phyloP scores from a whole-genome alignment of 2,329 filamentous ascomycete species.

The Curvularia sp. region DNA sequence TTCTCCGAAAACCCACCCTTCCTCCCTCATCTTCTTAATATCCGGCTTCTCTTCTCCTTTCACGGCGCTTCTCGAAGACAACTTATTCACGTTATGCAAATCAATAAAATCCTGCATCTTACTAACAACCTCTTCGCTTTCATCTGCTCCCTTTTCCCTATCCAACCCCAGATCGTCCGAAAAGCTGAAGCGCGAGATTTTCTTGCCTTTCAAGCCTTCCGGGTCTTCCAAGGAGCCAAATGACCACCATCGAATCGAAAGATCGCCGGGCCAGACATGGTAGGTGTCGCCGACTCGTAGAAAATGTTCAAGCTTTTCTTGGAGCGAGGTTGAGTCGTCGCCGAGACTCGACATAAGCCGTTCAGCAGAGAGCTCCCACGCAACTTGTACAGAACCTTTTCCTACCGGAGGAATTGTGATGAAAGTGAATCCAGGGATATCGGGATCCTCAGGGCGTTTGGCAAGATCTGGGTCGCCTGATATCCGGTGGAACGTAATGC shows the following conservation, averaged over 20 bases:
- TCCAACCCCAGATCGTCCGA: constrained; percentile 16
- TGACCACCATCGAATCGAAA: constrained; percentile 19
- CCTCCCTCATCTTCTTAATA: constrained; percentile 12
- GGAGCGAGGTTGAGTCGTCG: constrained; percentile 13
- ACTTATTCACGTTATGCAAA: constrained; percentile 9
- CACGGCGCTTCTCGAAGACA: constrained; percentile 11
- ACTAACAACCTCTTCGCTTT: constrained; percentile 12
- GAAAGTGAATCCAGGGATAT: constrained; percentile 21
- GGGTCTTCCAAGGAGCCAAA: constrained; percentile 21
- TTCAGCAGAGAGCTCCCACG: constrained; percentile 16
- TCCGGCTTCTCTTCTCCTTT: constrained; percentile 11
- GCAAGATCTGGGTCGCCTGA: constrained; percentile 18
- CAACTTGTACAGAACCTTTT: constrained; percentile 17
- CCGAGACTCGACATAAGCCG: constrained; percentile 16
- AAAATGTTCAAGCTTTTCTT: constrained; percentile 20
- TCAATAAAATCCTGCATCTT: constrained; percentile 9
- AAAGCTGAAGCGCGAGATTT: constrained; percentile 20
- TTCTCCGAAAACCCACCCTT: constrained; percentile 11
- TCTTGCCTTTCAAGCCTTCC: constrained; percentile 19
- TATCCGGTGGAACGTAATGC: constrained; percentile 15
- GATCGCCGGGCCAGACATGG: constrained; percentile 14
- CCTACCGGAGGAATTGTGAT: constrained; percentile 17
- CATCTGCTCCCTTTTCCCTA: constrained; percentile 12
- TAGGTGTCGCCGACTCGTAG: constrained; percentile 19
- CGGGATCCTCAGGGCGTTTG: constrained; percentile 17